Conservation (phyloP, 2,329 filamentous ascomycete genomes). For the Cercospora brassicicola region DNA sequence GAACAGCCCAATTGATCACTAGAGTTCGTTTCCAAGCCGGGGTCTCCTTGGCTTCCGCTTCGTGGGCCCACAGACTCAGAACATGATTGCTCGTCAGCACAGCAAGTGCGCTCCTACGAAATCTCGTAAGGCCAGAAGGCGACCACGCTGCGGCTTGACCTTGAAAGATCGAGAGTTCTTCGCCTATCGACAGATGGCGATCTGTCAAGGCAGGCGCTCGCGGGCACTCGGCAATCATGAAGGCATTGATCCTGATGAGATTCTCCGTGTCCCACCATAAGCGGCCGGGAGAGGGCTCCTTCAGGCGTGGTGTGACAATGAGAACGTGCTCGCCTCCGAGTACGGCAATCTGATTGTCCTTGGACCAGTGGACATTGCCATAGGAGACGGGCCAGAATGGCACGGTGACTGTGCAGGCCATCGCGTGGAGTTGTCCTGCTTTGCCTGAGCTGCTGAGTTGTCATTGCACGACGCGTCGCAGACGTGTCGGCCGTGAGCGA, state of each 20-base stretch:
- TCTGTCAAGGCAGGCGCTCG: conserved; percentile 49
- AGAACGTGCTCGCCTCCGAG: conserved; percentile 58
- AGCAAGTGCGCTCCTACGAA: conserved; percentile 56
- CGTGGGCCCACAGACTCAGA: conserved; percentile 57
- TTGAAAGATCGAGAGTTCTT: conserved; percentile 57
- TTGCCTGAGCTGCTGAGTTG: conserved; percentile 12
- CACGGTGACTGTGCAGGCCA: conserved; percentile 28
- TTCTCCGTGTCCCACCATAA: conserved; percentile 25
- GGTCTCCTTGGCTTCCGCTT: conserved; percentile 44
- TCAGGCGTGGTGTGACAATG: conserved; percentile 44
- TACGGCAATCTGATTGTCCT: conserved; percentile 59
- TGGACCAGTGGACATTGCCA: conserved; percentile 59
- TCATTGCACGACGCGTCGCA: conserved; percentile 15
- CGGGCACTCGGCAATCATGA: conserved; percentile 52
- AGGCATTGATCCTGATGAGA: conserved; percentile 53
- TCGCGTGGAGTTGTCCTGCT: conserved; percentile 6
- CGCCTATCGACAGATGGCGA: conserved; percentile 56
- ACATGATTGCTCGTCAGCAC: conserved; percentile 59
- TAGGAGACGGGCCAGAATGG: conserved; percentile 53
- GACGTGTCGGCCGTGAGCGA: conserved; percentile 35
- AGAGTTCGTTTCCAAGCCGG: conserved; percentile 54
- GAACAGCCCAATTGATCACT: conserved; percentile 55
- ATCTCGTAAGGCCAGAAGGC: conserved; percentile 55
- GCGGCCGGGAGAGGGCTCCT: conserved; percentile 20
- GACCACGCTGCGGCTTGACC: conserved; percentile 59